These are phyloP conservation scores for Fraxinus anomala DNA, from an alignment of 257 asterid genomes.

Conservation along the genomic window DNA sequence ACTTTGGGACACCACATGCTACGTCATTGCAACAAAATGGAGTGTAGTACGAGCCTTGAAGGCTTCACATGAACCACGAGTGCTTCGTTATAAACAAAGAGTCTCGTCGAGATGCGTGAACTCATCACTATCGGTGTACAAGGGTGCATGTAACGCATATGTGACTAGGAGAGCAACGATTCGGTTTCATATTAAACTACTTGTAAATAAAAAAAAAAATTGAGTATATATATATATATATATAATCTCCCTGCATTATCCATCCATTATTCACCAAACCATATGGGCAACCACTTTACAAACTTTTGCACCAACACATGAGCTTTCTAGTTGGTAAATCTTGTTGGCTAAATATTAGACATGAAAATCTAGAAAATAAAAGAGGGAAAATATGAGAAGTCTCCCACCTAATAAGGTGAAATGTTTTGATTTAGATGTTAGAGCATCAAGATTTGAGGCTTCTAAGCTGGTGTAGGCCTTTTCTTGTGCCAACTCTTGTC, in stretches of 20 bases:
- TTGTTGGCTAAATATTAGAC: constrained; percentile 45
- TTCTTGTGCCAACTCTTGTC: constrained; percentile 30
- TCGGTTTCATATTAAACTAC: no score
- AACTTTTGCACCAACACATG: neutral
- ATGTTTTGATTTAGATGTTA: constrained; percentile 16
- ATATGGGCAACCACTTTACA: neutral
- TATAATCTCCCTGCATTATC: neutral
- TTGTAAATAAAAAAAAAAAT: no score
- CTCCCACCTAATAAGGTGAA: constrained; percentile 15
- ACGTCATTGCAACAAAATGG: no score
- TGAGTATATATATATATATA: no score
- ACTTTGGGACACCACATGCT: no score
- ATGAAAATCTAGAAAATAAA: neutral
- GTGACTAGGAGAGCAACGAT: no score
- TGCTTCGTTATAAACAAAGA: no score
- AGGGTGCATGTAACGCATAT: no score
- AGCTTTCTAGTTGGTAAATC: constrained; percentile 16
- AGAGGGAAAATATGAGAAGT: neutral
- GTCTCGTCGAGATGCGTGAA: no score
- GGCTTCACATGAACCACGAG: no score
- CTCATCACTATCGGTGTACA: no score
- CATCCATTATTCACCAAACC: neutral
- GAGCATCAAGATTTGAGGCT: constrained; percentile 32
- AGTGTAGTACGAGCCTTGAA: no score
- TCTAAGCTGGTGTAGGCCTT: constrained; percentile 16